Percentiles rank a stretch among this genome's conserved stretches.
Evolutionary conservation across 2,329 filamentous ascomycete species (phyloP).

Genomic region (Talaromyces sp.): DNA sequence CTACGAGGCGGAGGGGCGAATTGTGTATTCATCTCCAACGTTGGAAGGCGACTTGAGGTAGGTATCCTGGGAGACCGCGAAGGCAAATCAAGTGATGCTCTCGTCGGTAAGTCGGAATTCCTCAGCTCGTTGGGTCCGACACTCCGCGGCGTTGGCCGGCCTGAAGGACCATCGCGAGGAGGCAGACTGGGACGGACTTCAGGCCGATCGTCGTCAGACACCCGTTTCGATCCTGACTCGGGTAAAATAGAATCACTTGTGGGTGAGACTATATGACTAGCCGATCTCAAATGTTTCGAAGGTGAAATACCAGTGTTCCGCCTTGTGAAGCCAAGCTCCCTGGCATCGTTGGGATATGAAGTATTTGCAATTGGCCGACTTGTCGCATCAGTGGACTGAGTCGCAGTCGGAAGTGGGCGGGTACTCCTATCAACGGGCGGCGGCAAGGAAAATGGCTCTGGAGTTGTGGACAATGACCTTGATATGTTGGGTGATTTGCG

Average conservation of each 20-base stretch:
- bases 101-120: conserved; percentile 7
- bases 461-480: conserved; percentile 24
- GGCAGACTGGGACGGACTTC: conserved; percentile 51
- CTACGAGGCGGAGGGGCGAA: conserved; percentile 35
- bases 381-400: conserved; percentile 24
- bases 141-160: conserved; percentile 19
- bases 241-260: conserved; percentile 25
- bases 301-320: neutral
- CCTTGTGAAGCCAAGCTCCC: conserved; percentile 32
- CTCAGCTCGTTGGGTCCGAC: conserved; percentile 8
- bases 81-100: conserved; percentile 20
- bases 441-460: conserved; percentile 27
- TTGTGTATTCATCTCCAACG: conserved; percentile 21
- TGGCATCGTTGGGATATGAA: conserved; percentile 24
- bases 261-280: conserved; percentile 31
- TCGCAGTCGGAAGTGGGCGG: conserved; percentile 18
- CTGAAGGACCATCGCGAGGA: conserved; percentile 33
- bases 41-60: conserved; percentile 21
- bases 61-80: conserved; percentile 17
- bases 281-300: conserved; percentile 12
- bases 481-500: conserved; percentile 15
- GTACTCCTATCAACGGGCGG: conserved; percentile 31
- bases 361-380: conserved; percentile 14
- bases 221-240: conserved; percentile 43
- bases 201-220: conserved; percentile 29